Percentiles rank a stretch among this genome's conserved stretches.
Evolutionary conservation across 257 asterid species (phyloP).

Genomic region (Jaltomata sinuosa): DNA sequence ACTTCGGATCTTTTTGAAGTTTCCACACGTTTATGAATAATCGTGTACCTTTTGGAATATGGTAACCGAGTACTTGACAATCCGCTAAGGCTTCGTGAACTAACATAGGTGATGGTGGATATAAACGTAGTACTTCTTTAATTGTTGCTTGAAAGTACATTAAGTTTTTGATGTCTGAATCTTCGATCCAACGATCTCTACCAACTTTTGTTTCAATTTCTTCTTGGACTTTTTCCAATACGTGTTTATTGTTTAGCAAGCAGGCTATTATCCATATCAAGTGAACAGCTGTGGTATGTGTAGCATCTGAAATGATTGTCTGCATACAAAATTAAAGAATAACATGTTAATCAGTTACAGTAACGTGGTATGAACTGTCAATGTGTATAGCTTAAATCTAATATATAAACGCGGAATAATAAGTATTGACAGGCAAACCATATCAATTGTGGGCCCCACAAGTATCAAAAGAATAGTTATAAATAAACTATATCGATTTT

Average conservation of each 20-base stretch:
- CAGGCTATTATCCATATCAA: conserved; percentile 34
- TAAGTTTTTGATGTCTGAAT: conserved; percentile 28
- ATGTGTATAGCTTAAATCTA: neutral
- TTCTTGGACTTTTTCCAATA: conserved; percentile 19
- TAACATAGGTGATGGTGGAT: conserved; percentile 24
- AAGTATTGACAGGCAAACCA: neutral
- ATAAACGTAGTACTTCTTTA: conserved; percentile 41
- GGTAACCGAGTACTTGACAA: conserved; percentile 32
- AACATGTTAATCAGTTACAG: no score
- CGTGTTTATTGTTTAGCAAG: conserved; percentile 22
- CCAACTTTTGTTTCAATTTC: conserved; percentile 38
- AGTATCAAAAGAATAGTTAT: neutral
- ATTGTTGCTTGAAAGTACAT: conserved; percentile 36
- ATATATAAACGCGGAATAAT: neutral
- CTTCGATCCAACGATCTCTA: conserved; percentile 17
- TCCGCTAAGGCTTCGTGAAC: conserved; percentile 23
- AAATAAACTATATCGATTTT: no score
- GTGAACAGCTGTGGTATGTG: conserved; percentile 22
- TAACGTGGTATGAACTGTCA: neutral
- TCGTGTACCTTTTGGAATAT: conserved; percentile 32
- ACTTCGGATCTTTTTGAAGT: conserved; percentile 30
- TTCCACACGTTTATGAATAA: conserved; percentile 36
- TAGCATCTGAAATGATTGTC: conserved; percentile 22
- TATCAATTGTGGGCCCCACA: neutral
- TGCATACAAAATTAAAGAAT: neutral